Percentiles rank a stretch among this genome's conserved stretches.
Conservation (phyloP, 805 yeast genomes). For the Kluyveromyces lactis region DNA sequence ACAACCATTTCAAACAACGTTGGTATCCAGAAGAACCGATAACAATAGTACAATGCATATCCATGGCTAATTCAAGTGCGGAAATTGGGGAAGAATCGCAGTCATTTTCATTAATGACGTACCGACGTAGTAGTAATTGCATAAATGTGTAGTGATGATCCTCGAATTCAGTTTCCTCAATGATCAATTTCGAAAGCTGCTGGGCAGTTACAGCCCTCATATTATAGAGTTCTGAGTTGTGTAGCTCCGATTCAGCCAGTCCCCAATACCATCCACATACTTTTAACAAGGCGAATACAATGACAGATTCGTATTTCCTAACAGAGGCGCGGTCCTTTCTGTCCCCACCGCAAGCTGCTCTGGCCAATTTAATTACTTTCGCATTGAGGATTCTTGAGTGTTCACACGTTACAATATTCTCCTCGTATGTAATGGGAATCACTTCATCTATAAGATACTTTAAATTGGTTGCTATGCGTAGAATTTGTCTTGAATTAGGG, state of each 20-base stretch:
- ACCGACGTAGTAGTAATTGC: slow-evolving; percentile 71
- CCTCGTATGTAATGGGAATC: slow-evolving; percentile 57
- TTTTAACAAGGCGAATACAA: slow-evolving; percentile 62
- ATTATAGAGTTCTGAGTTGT: slow-evolving; percentile 55
- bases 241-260: slow-evolving; percentile 49
- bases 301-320: slow-evolving; percentile 54
- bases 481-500: slow-evolving; percentile 60
- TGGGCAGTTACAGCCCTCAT: slow-evolving; percentile 66
- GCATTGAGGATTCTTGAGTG: slow-evolving; percentile 53
- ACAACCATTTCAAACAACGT: slow-evolving; percentile 78
- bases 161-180: slow-evolving; percentile 49
- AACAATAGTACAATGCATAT: slow-evolving; percentile 68
- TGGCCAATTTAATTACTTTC: slow-evolving; percentile 50
- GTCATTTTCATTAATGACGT: slow-evolving; percentile 54
- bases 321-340: slow-evolving; percentile 47
- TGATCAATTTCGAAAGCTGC: slow-evolving; percentile 57
- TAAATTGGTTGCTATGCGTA: slow-evolving; percentile 64
- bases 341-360: slow-evolving; percentile 74
- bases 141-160: slow-evolving; percentile 46
- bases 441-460: slow-evolving; percentile 64
- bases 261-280: slow-evolving; percentile 75
- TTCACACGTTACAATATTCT: slow-evolving; percentile 40
- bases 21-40: slow-evolving; percentile 80
- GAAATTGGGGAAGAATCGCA: slow-evolving; percentile 56
- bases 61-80: slow-evolving; percentile 80